Percentiles rank a stretch among this genome's conserved stretches.
These are phyloP conservation scores for Trichosporon sp. DNA, from an alignment of 1,284 basidiomycete species.

Conservation along the genomic window DNA sequence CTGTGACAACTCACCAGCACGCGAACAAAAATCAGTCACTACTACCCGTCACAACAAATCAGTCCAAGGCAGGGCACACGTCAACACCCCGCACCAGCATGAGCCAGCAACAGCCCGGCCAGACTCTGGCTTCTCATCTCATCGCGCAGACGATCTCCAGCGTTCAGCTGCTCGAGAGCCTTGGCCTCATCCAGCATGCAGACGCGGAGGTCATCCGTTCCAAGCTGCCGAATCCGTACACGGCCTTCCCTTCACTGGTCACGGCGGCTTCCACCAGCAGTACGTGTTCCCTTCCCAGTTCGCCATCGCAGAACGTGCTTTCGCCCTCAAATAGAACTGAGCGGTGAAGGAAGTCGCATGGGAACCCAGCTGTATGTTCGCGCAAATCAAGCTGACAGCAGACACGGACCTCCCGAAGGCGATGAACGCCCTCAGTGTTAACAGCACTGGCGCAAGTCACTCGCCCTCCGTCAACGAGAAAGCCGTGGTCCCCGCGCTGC, in stretches of 20 bases:
- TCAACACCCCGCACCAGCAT: background rate
- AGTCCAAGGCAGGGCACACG: background rate
- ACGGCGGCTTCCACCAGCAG: conserved; percentile 1
- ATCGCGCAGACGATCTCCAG: conserved; percentile 41
- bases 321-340: no score
- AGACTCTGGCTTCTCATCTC: conserved; percentile 39
- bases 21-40: background rate
- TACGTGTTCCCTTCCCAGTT: background rate
- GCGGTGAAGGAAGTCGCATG: background rate
- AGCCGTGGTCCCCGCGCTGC: conserved; percentile 2
- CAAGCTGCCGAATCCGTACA: conserved; percentile 31
- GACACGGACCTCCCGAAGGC: background rate
- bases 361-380: no score
- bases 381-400: background rate
- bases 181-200: conserved; percentile 28
- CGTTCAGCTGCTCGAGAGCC: conserved; percentile 36
- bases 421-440: conserved; percentile 6
- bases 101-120: conserved; percentile 20
- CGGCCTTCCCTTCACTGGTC: conserved; percentile 23
- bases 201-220: conserved; percentile 39
- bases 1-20: background rate
- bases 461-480: background rate
- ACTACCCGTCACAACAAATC: background rate
- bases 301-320: background rate
- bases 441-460: background rate